phyloP scores from a whole-genome alignment of 1,139 yeast genomes.

The Barnettozyma hawaiiensis region DNA sequence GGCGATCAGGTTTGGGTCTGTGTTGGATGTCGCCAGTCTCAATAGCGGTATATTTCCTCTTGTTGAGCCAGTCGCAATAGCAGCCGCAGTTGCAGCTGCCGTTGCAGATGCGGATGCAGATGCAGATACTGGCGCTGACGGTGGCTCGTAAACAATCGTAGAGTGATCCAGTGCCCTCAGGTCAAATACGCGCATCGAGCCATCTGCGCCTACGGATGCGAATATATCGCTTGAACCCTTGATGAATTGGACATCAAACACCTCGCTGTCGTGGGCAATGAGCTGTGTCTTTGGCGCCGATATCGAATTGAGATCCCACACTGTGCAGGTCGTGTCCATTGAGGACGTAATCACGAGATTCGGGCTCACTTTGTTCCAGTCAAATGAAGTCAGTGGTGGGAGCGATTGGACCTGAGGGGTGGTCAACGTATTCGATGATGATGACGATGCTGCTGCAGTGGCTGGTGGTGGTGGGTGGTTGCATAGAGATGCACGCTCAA shows the following conservation, averaged over 20 bases:
- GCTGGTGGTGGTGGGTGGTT: conserved; percentile 36
- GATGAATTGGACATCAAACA: conserved; percentile 83
- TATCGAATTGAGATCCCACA: conserved; percentile 73
- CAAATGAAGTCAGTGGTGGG: conserved; percentile 89
- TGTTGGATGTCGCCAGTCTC: conserved; percentile 70
- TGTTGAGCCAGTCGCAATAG: conserved; percentile 13
- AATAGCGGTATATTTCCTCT: conserved; percentile 47
- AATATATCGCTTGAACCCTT: conserved; percentile 73
- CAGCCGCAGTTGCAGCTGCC: conserved; percentile 9
- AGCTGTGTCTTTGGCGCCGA: conserved; percentile 80
- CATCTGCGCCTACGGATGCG: conserved; percentile 94
- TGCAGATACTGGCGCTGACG: conserved; percentile 14
- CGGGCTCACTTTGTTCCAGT: conserved; percentile 79
- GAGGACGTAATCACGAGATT: conserved; percentile 75
- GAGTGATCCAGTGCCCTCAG: conserved; percentile 86
- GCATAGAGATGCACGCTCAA: conserved; percentile 36
- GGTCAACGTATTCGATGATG: conserved; percentile 28
- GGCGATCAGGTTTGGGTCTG: conserved; percentile 76
- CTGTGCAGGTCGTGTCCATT: conserved; percentile 94
- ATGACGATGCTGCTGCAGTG: too few relatives aligned
- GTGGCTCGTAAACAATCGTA: conserved; percentile 83
- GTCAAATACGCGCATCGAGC: conserved; percentile 89
- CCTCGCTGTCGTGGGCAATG: conserved; percentile 95
- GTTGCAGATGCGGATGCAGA: conserved; percentile 12
- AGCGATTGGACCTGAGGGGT: conserved; percentile 28